Evolutionary conservation across 176 grass and related monocot genomes (phyloP).

Genomic region (Saccharum spontaneum): DNA sequence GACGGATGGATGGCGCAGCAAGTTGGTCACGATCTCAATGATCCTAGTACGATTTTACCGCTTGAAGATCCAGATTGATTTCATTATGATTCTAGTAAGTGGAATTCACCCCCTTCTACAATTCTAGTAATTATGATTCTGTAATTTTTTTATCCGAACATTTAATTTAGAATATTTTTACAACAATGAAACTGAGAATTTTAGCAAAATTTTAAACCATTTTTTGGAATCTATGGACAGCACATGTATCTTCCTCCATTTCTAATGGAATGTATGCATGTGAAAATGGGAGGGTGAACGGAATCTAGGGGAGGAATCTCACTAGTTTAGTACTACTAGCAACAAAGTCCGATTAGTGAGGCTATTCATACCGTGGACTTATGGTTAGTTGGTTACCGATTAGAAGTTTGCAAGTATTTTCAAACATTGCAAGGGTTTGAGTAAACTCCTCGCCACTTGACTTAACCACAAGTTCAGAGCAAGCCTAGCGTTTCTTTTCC

Average conservation of each 20-base stretch:
- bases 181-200: background rate
- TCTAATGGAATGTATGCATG: background rate
- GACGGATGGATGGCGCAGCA: background rate
- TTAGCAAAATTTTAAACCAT: background rate
- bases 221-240: background rate
- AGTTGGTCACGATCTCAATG: background rate
- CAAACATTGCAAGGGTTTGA: background rate
- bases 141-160: background rate
- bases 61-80: background rate
- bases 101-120: too few species aligned
- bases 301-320: slow-evolving; percentile 20
- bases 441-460: background rate
- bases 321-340: background rate
- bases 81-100: too few species aligned
- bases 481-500: background rate
- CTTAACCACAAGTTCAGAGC: background rate
- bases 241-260: background rate
- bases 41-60: background rate
- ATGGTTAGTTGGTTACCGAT: background rate
- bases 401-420: background rate
- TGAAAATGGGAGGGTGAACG: slow-evolving; percentile 13
- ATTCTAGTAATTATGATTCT: background rate
- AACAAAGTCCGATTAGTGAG: background rate
- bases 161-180: background rate
- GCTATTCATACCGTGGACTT: background rate